Conservation (phyloP, 2,329 filamentous ascomycete species). For the Cercospora sojina region DNA sequence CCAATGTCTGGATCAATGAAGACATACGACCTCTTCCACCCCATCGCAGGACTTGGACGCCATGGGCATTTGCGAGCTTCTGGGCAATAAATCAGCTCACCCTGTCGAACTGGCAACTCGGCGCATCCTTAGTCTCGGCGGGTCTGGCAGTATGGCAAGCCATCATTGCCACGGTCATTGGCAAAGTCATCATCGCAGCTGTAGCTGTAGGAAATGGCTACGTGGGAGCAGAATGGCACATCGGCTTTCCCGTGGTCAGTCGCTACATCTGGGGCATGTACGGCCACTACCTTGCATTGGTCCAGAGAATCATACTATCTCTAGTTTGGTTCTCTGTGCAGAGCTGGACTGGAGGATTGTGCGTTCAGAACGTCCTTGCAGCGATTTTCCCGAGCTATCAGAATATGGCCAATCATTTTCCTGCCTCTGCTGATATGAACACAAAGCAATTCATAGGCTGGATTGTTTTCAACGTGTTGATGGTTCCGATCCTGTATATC, state of each 20-base stretch:
- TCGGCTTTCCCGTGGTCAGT: slow-evolving; percentile 56
- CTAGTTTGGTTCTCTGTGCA: slow-evolving; percentile 58
- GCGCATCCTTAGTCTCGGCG: slow-evolving; percentile 40
- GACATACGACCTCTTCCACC: slow-evolving; percentile 45
- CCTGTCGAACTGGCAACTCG: slow-evolving; percentile 41
- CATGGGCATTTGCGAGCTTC: slow-evolving; percentile 42
- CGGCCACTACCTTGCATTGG: slow-evolving; percentile 54
- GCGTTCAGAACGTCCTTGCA: slow-evolving; percentile 52
- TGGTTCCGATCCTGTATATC: slow-evolving; percentile 48
- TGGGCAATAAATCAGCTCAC: slow-evolving; percentile 45
- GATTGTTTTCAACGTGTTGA: slow-evolving; percentile 47
- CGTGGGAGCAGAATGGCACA: slow-evolving; percentile 49
- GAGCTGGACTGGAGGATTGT: slow-evolving; percentile 60
- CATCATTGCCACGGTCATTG: slow-evolving; percentile 43
- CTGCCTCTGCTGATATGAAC: slow-evolving; percentile 46
- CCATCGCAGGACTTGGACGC: slow-evolving; percentile 40
- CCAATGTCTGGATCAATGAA: slow-evolving; percentile 43
- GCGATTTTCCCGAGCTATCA: slow-evolving; percentile 60
- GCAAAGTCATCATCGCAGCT: slow-evolving; percentile 53
- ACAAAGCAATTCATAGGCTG: slow-evolving; percentile 48
- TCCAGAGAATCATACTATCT: slow-evolving; percentile 55
- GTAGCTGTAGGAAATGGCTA: slow-evolving; percentile 58
- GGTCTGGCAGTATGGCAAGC: slow-evolving; percentile 47
- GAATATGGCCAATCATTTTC: slow-evolving; percentile 54
- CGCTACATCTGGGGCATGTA: slow-evolving; percentile 58